These are phyloP conservation scores for Funneliformis geosporum DNA, from an alignment of 192 early-diverging fungal species.

Conservation along the genomic window DNA sequence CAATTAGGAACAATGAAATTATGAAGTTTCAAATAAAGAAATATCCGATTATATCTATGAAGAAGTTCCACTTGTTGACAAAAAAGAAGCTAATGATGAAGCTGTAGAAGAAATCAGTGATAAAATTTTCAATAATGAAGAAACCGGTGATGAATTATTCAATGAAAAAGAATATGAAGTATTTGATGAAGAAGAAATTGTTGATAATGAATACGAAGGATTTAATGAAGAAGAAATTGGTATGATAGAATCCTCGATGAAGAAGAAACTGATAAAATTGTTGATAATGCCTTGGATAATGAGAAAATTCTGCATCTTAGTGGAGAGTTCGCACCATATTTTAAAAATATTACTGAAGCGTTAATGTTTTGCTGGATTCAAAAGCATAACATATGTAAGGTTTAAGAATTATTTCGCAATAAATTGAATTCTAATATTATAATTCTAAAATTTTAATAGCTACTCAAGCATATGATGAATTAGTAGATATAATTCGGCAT, in stretches of 20 bases:
- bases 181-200: not conserved
- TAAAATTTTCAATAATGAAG: not conserved
- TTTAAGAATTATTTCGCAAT: not conserved
- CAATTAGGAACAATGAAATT: too few relatives aligned
- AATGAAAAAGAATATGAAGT: not conserved
- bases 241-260: not conserved
- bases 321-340: not conserved
- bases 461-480: slow-evolving; percentile 4
- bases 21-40: too few relatives aligned
- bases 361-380: slow-evolving; percentile 1
- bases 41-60: too few relatives aligned
- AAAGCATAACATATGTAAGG: slow-evolving; percentile 17
- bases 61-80: too few relatives aligned
- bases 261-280: not conserved
- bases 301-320: not conserved
- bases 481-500: not conserved
- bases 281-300: not conserved
- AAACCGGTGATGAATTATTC: not conserved
- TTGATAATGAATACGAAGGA: not conserved
- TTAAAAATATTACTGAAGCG: not conserved
- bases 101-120: not conserved
- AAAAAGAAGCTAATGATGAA: too few relatives aligned
- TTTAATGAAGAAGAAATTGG: not conserved
- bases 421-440: not conserved
- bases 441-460: too few relatives aligned